Evolutionary conservation across 2,329 filamentous ascomycete genomes (phyloP).

Genomic region (Sporothrix protearum): DNA sequence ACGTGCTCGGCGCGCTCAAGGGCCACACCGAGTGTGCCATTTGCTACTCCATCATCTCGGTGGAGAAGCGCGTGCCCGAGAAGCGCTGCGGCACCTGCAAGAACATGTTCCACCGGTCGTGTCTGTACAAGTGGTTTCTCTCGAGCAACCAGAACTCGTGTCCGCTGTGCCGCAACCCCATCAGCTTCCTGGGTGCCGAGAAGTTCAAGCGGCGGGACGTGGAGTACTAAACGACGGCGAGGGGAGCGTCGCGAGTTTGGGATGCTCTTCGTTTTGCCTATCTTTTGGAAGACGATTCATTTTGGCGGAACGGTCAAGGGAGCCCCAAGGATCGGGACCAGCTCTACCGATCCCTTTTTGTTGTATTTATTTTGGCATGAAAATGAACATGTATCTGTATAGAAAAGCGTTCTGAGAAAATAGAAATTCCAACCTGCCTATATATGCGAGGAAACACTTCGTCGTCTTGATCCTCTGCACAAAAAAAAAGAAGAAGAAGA

Average conservation of each 20-base stretch:
- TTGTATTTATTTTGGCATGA: background rate
- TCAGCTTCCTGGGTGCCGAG: constrained; percentile 50
- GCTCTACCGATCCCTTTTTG: background rate
- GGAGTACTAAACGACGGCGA: background rate
- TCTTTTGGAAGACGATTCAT: background rate
- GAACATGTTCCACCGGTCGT: constrained; percentile 85
- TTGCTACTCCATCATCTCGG: constrained; percentile 90
- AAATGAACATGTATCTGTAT: background rate
- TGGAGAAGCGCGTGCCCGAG: constrained; percentile 83
- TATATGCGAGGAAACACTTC: too few relatives aligned
- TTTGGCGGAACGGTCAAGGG: background rate
- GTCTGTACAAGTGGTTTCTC: constrained; percentile 96
- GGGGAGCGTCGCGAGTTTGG: too few relatives aligned
- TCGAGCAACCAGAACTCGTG: constrained; percentile 88
- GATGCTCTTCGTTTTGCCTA: background rate
- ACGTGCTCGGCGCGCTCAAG: constrained; percentile 82
- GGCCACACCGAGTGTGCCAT: constrained; percentile 95
- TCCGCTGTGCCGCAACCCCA: constrained; percentile 86
- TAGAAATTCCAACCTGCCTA: too few relatives aligned
- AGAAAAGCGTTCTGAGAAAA: background rate
- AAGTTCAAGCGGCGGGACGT: background rate
- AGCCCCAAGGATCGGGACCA: background rate
- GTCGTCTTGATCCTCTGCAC: too few relatives aligned
- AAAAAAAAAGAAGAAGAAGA: too few relatives aligned
- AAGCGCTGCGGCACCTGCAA: constrained; percentile 91